phyloP scores from a whole-genome alignment of 345 rosid species.

The Brassica incana region DNA sequence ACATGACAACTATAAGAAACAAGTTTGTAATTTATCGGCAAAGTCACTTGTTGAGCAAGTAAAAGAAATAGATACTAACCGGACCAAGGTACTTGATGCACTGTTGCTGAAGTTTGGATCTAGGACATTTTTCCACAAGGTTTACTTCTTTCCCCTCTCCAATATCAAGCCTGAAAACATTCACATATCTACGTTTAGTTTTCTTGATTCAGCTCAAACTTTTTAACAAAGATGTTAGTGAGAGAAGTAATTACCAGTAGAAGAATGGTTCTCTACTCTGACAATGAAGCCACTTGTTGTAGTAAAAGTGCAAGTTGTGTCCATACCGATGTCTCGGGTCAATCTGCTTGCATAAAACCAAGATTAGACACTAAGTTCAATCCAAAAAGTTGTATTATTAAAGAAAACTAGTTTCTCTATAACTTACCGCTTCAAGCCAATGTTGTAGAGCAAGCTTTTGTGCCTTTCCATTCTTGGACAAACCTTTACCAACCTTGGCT shows the following conservation, averaged over 20 bases:
- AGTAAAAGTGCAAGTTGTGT: constrained; percentile 84
- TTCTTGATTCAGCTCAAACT: constrained; percentile 11
- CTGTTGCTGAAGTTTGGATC: constrained; percentile 75
- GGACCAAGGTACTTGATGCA: constrained; percentile 97
- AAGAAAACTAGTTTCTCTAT: not conserved
- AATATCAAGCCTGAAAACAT: constrained; percentile 76
- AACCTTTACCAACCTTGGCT: constrained; percentile 98
- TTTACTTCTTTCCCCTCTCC: constrained; percentile 92
- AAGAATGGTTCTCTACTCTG: constrained; percentile 96
- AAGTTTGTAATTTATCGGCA: constrained; percentile 16
- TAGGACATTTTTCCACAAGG: constrained; percentile 69
- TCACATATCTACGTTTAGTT: constrained; percentile 6
- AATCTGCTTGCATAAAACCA: constrained; percentile 51
- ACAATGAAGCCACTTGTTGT: constrained; percentile 69
- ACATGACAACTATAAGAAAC: constrained; percentile 1
- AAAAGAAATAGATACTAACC: constrained; percentile 46
- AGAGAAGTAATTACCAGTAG: constrained; percentile 66
- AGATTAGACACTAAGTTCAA: constrained; percentile 13
- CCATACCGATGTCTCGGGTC: constrained; percentile 97
- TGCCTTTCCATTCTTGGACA: constrained; percentile 84
- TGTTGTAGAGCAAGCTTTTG: constrained; percentile 79
- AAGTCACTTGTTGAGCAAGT: constrained; percentile 5
- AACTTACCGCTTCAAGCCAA: constrained; percentile 98
- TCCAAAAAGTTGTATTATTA: not conserved
- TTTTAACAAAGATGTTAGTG: not conserved